phyloP scores from a whole-genome alignment of 2,329 filamentous ascomycete genomes.

The Epichloe bromicola region DNA sequence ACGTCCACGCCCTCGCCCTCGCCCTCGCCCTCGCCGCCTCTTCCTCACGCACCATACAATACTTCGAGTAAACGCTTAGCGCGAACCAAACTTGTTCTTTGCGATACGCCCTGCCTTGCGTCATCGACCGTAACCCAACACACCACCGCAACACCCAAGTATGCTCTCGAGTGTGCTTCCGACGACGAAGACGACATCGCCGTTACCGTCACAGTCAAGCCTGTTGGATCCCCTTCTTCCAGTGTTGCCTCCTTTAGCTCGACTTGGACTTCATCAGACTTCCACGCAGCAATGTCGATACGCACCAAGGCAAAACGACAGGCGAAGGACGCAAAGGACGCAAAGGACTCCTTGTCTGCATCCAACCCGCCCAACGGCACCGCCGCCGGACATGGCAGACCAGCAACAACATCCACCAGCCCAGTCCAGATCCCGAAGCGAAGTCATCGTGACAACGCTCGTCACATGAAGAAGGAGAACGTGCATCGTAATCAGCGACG shows the following conservation, averaged over 20 bases:
- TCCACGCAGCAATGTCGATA: slow-evolving; percentile 22
- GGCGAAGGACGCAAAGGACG: slow-evolving; percentile 8
- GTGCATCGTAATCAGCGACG: slow-evolving; percentile 24
- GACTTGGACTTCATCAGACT: slow-evolving; percentile 8
- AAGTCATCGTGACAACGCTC: slow-evolving; percentile 23
- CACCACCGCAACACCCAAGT: neutral
- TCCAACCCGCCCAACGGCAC: slow-evolving; percentile 16
- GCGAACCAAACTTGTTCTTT: neutral
- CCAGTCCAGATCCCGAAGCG: slow-evolving; percentile 43
- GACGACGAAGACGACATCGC: neutral
- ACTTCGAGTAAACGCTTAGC: neutral
- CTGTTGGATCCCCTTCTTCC: neutral
- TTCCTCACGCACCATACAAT: neutral
- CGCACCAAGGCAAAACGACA: slow-evolving; percentile 19
- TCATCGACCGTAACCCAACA: neutral
- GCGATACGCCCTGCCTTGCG: neutral
- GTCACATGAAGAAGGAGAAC: slow-evolving; percentile 25
- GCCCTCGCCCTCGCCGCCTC: slow-evolving; percentile 1
- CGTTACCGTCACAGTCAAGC: neutral
- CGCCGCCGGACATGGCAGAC: slow-evolving; percentile 16
- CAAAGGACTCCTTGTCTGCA: slow-evolving; percentile 11
- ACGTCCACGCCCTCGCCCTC: neutral
- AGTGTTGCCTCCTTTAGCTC: slow-evolving; percentile 3
- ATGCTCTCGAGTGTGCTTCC: slow-evolving; percentile 2
- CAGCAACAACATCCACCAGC: slow-evolving; percentile 26